Base-by-base conservation (phyloP, 352 stramenopile species). In the Globisporangium recalcitrans region DNA sequence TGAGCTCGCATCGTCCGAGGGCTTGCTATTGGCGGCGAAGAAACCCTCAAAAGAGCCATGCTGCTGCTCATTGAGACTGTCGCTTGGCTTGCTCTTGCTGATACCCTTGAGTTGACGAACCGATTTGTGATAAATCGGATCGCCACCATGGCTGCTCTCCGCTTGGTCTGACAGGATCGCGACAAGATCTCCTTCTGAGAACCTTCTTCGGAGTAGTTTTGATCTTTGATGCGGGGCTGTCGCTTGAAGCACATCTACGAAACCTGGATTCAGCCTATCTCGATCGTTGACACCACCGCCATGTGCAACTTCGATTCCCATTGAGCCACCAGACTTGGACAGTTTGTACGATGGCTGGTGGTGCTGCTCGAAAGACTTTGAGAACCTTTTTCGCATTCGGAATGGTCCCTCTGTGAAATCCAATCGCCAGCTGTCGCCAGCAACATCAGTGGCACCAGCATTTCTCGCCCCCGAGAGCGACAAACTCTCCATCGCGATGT, bases 371-470 rank as follows among this genome's bases (percentile, higher is more conserved):
- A 52, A 53, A 52, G 29, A 42, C 32, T 58, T 5, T 47, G 58
- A 52, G 57, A 87, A 70, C 1, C 82, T 67, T 56, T 90, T 91
- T 7, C 82, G 72, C 80, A 90, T 91, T 36, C 82, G 63, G 27
- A 75, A 72, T 3, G 82, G 80, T 1, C 82, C 80, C 77, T 91
- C 82, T 0, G 80, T 91, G 48, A 80, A 82, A 62, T 91, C 80
- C 31, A 91, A 63, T 4, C 72, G 66, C 78, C 75, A 77, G 1
- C 38, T 58, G 16, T 27, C 32, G n/a, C 4, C 13, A 21, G 16
- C 38, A 29, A 16, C 24, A 4, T 0, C 24, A 34, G 3, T 9
- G 7, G 21, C 24, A 24, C 2, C 40, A 8, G 5, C 38, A 21
- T 19, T 52, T 8, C 26, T 26, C 19, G 22, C 21, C 3, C 6